A percentile compares a stretch with the other conserved stretches of the same genome.
Evolutionary conservation across 345 rosid species (phyloP).

Genomic region (Bruguiera gymnorhiza): DNA sequence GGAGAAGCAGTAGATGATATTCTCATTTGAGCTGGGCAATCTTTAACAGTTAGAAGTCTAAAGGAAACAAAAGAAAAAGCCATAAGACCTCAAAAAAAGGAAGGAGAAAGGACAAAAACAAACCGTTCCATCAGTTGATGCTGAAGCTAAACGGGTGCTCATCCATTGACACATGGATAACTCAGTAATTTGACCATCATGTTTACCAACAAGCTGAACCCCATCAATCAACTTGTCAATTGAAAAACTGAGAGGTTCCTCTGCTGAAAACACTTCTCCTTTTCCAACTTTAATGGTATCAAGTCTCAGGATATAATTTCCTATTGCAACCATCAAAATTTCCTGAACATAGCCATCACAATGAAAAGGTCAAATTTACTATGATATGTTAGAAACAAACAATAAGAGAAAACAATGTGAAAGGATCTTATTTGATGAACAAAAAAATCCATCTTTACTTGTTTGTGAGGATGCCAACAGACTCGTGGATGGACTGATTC

Average conservation of each 20-base stretch:
- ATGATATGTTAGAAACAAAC: not conserved
- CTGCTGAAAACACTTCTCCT: slow-evolving; percentile 55
- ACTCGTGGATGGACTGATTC: slow-evolving; percentile 66
- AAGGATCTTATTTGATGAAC: not conserved
- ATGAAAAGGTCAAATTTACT: not conserved
- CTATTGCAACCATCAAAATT: slow-evolving; percentile 71
- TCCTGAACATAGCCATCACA: slow-evolving; percentile 44
- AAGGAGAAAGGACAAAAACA: slow-evolving; percentile 29
- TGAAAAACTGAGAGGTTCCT: slow-evolving; percentile 69
- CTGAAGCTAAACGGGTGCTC: slow-evolving; percentile 77
- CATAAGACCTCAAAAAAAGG: slow-evolving; percentile 5
- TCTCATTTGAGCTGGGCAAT: not conserved
- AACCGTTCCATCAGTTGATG: slow-evolving; percentile 87
- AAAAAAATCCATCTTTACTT: slow-evolving; percentile 41
- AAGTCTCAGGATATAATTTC: slow-evolving; percentile 64
- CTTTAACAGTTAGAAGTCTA: not conserved
- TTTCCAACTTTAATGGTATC: slow-evolving; percentile 72
- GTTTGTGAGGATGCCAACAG: slow-evolving; percentile 95
- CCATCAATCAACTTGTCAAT: slow-evolving; percentile 68
- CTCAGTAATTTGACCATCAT: slow-evolving; percentile 92
- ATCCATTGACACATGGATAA: slow-evolving; percentile 93
- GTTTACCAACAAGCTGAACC: slow-evolving; percentile 77
- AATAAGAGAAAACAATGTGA: slow-evolving; percentile 1
- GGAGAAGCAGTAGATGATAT: not conserved
- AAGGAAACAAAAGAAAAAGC: not conserved